phyloP scores from a whole-genome alignment of 176 grass and related monocot genomes.

The Urochloa ruziziensis region DNA sequence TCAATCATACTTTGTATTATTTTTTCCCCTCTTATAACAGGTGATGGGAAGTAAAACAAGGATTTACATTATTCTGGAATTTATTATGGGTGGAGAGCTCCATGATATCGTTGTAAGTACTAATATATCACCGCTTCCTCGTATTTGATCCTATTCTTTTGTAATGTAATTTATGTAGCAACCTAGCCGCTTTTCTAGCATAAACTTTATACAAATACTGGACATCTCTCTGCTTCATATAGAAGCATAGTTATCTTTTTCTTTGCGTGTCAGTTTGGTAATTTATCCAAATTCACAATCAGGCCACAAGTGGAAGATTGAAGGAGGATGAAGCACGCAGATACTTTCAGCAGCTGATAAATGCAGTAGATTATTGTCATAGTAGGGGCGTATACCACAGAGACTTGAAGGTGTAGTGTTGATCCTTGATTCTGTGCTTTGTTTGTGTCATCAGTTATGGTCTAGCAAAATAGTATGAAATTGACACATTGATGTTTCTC shows the following conservation, averaged over 20 bases:
- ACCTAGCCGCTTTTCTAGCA: background rate
- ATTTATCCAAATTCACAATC: background rate
- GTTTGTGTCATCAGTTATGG: background rate
- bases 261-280: background rate
- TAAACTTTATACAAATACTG: background rate
- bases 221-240: background rate
- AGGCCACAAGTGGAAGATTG: slow-evolving; percentile 70
- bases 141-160: slow-evolving; percentile 1
- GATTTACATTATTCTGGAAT: slow-evolving; percentile 91
- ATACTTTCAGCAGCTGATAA: slow-evolving; percentile 89
- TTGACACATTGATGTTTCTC: slow-evolving; percentile 14
- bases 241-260: background rate
- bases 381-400: slow-evolving; percentile 94
- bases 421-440: slow-evolving; percentile 13
- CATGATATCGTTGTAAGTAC: slow-evolving; percentile 81
- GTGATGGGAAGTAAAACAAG: slow-evolving; percentile 94
- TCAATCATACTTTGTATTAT: background rate
- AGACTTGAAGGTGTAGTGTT: slow-evolving; percentile 65
- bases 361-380: slow-evolving; percentile 89
- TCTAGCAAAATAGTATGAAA: background rate
- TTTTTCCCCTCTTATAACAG: slow-evolving; percentile 36
- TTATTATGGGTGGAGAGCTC: slow-evolving; percentile 76
- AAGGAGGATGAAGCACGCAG: slow-evolving; percentile 84
- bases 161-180: background rate
- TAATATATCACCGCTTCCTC: background rate